Conservation (phyloP, 1,284 basidiomycete species). For the Peniophora sp. region DNA sequence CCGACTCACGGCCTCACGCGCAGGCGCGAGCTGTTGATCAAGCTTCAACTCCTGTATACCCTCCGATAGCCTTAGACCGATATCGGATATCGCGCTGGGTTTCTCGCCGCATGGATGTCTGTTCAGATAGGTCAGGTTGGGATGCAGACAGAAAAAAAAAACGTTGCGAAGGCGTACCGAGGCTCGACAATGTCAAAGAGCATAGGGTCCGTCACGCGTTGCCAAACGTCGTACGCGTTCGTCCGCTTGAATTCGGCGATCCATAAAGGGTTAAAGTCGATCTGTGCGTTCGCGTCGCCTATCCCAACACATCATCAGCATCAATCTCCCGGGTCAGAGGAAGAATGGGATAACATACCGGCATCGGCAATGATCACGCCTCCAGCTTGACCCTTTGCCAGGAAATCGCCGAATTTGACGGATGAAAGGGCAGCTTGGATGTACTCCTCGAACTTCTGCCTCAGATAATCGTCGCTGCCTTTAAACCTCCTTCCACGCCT, state of each 20-base stretch:
- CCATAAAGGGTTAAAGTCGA: slow-evolving; percentile 82
- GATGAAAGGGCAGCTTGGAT: slow-evolving; percentile 73
- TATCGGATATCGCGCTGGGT: slow-evolving; percentile 81
- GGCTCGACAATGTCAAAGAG: slow-evolving; percentile 92
- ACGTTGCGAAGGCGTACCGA: slow-evolving; percentile 36
- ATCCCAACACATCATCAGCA: slow-evolving; percentile 21
- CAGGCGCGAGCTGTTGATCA: slow-evolving; percentile 83
- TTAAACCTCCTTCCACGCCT: slow-evolving; percentile 51
- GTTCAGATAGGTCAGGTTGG: too few relatives aligned
- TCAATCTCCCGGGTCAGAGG: slow-evolving; percentile 1
- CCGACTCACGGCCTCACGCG: slow-evolving; percentile 75
- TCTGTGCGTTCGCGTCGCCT: slow-evolving; percentile 38
- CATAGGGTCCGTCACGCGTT: slow-evolving; percentile 78
- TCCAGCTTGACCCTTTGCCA: slow-evolving; percentile 52
- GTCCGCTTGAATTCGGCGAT: slow-evolving; percentile 79
- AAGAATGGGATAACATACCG: slow-evolving; percentile 26
- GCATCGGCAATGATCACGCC: slow-evolving; percentile 61
- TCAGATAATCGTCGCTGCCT: slow-evolving; percentile 89
- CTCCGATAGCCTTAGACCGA: slow-evolving; percentile 81
- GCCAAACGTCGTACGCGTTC: slow-evolving; percentile 82
- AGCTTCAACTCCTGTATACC: slow-evolving; percentile 87
- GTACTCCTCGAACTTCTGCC: slow-evolving; percentile 78
- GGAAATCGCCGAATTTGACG: slow-evolving; percentile 83
- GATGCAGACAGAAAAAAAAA: background rate
- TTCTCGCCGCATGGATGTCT: slow-evolving; percentile 87